Evolutionary conservation across 2,329 filamentous ascomycete species (phyloP).

Genomic region (Lasiodiplodia sp.): DNA sequence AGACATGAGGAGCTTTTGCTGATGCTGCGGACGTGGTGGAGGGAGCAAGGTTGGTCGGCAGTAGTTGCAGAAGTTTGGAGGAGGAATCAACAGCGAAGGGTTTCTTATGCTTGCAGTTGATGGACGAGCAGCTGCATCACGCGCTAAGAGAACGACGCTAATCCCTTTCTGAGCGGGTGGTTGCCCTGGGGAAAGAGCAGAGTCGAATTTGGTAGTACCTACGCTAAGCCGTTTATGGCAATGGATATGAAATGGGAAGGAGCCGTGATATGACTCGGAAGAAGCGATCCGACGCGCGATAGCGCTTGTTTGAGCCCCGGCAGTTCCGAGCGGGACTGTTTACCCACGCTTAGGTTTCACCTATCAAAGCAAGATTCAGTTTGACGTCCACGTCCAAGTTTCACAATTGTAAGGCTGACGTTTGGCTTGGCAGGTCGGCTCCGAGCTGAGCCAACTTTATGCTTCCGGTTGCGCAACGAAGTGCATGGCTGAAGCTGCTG

Average conservation of each 20-base stretch:
- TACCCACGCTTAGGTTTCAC: background rate
- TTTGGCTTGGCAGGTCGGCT: background rate
- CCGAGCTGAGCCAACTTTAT: background rate
- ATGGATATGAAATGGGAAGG: background rate
- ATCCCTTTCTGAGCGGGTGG: background rate
- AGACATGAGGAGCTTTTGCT: background rate
- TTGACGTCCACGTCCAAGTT: background rate
- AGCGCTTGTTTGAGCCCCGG: background rate
- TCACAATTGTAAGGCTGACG: background rate
- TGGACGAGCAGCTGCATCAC: background rate
- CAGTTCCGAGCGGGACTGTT: background rate
- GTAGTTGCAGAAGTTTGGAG: background rate
- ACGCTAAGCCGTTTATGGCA: background rate
- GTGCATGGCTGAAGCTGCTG: background rate
- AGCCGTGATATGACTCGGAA: background rate
- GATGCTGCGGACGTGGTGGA: background rate
- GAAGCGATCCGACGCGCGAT: background rate
- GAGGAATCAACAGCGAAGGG: background rate
- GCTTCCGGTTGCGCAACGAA: background rate
- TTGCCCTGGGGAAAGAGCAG: background rate
- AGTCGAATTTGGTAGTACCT: background rate
- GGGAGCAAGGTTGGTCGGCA: background rate
- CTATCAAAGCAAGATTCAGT: background rate
- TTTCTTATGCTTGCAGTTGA: background rate
- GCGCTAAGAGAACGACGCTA: background rate